Percentiles rank a stretch among this genome's conserved stretches.
Conservation (phyloP, 805 yeast genomes). For the Maudiozyma bulderi region DNA sequence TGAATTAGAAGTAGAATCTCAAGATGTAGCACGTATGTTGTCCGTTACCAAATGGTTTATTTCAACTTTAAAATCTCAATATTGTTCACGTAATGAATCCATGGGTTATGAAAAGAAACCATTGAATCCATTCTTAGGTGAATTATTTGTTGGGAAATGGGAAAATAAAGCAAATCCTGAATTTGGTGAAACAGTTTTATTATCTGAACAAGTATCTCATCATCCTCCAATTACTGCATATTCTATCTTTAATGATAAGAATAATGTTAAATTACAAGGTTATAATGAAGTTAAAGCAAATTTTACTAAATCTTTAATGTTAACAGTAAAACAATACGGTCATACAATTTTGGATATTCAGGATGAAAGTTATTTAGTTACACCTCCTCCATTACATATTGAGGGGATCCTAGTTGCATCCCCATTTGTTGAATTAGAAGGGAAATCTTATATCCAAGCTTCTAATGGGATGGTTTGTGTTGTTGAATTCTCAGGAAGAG, state of each 20-base stretch:
- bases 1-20: slow-evolving; percentile 38
- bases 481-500: slow-evolving; percentile 82
- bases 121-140: slow-evolving; percentile 92
- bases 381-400: slow-evolving; percentile 96
- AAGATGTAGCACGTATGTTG: slow-evolving; percentile 44
- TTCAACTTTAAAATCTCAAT: slow-evolving; percentile 85
- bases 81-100: slow-evolving; percentile 82
- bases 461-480: slow-evolving; percentile 69
- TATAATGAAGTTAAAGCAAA: slow-evolving; percentile 83
- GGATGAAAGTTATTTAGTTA: slow-evolving; percentile 61
- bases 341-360: slow-evolving; percentile 69
- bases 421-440: slow-evolving; percentile 92
- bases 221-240: slow-evolving; percentile 97
- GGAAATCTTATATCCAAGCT: slow-evolving; percentile 71
- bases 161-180: slow-evolving; percentile 41
- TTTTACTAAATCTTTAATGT: slow-evolving; percentile 62
- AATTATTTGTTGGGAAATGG: slow-evolving; percentile 89
- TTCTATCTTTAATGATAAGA: slow-evolving; percentile 62
- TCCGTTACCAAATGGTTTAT: slow-evolving; percentile 88
- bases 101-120: slow-evolving; percentile 98
- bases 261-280: slow-evolving; percentile 68
- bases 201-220: slow-evolving; percentile 92
- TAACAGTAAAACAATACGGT: slow-evolving; percentile 85
- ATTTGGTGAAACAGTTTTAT: slow-evolving; percentile 66
- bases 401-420: slow-evolving; percentile 88